Evolutionary conservation across 768 basidiomycete genomes (phyloP), one percentile per base, ranked within the genome.

Genomic region (Jaapia argillacea): DNA sequence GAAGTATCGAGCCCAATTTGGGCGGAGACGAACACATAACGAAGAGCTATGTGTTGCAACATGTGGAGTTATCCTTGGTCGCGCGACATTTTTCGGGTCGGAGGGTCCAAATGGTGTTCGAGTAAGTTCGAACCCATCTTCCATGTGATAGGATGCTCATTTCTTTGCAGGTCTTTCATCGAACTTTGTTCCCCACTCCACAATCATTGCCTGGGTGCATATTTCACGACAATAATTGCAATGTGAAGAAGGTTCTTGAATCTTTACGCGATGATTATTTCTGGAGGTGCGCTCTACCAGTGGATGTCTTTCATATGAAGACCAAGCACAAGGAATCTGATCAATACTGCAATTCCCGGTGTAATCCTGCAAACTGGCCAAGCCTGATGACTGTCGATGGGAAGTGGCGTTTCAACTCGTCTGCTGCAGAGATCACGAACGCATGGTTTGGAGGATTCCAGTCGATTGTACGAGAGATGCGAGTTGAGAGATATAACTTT

Each of bases 361-460:
- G 55, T 38, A 56, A 56, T 41, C 49, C 54, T 3, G 25, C 24
- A 2, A 12, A n/a, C 2, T 56, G 35, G 26, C 39, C 42, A 0
- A 49, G 52, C 7, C 42, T 56, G 2, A 23, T 16, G 4, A 22
- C 13, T 3, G 43, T 41, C 5, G 44, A 45, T 4, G 48, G 44
- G 7, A 50, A 41, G 3, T 59, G 58, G 57, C 4, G 24, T 5
- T 59, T 58, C 48, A 59, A 58, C 44, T 58, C 61, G 1, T 66
- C 64, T 2, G 50, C 48, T 7, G 60, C 59, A 12, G 62, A 66
- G 42, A 58, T 63, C 44, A 52, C 54, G 0, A 66, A 66, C 45
- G 56, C 49, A 13, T 66, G 64, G 64, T 47, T 65, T 20, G 59
- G 54, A 3, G 57, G 57, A 1, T 64, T 54, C 44, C 52, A 55